Evolutionary conservation across 345 rosid species (phyloP), one percentile per base, ranked within the genome.

Genomic region (Syzygium grande): DNA sequence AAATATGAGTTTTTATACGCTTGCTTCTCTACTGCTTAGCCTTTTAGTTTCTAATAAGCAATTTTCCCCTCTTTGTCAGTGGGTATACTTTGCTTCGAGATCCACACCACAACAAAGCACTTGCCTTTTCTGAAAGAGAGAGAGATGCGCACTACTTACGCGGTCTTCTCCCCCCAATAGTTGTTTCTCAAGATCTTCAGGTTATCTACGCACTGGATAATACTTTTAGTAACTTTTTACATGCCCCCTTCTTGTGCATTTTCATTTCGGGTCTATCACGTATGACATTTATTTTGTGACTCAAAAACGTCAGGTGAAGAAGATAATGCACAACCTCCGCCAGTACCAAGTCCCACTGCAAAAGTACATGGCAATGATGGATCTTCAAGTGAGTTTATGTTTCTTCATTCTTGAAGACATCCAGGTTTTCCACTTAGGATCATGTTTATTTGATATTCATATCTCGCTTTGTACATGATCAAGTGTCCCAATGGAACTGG

Each of bases 91-190:
- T 97, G 93, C 90, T 96, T 92, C 93, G 99, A 89, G 98, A 97
- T 92, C 99, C 99, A 53, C 99, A 95, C 87, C 97, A 97, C 95
- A 97, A 97, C 91, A 97, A 97, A 89, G 99, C 98, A 55, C 98
- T 97, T 89, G 99, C 98, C 87, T 97, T 97, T 92, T 92, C 88
- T 80, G 93, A 92, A 59, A 94, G 91, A 89, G 99, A 97, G 93
- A 94, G 99, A 91, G 93, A 95, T 90, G 95, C 98, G 59, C 98
- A 96, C 91, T 96, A 96, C 91, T 92, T 97, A 90, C 92, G 95
- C 9, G 99, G 99, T 73, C 99, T 97, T 92, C 97, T 97, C 3
- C 99, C 99, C 27, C 99, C 99, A 17, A 89, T 95, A 51, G 94
- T 95, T 78, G 90, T 94, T 91, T 93, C 99, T 73, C 99, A 97